Conservation (phyloP, 805 yeast species). For the Candida dendrica region DNA sequence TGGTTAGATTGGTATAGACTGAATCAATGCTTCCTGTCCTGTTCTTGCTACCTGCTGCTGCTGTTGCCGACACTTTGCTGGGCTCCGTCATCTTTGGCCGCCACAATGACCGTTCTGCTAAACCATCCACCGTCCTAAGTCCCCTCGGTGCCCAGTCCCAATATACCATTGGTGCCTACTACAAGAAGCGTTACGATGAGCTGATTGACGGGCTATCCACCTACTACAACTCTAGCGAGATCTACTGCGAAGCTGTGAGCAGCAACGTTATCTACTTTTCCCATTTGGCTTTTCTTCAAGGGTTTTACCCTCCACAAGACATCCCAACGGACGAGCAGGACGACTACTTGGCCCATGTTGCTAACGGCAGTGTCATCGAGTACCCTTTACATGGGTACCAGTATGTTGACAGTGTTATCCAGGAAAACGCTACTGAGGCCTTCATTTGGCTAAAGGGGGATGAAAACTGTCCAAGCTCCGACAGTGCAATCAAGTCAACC, state of each 20-base stretch:
- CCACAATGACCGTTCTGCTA: constrained; percentile 41
- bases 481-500: constrained; percentile 25
- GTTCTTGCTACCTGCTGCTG: not conserved
- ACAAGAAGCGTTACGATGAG: constrained; percentile 37
- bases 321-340: constrained; percentile 13
- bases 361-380: constrained; percentile 32
- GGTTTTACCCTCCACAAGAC: constrained; percentile 37
- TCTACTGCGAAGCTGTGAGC: constrained; percentile 28
- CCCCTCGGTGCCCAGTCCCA: constrained; percentile 35
- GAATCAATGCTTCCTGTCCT: not conserved
- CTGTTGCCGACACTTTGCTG: constrained; percentile 23
- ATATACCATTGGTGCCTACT: constrained; percentile 31
- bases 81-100: constrained; percentile 42
- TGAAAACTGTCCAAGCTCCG: constrained; percentile 32
- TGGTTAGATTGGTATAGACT: too few species aligned
- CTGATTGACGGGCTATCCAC: constrained; percentile 6
- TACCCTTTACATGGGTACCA: constrained; percentile 39
- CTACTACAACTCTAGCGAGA: constrained; percentile 19
- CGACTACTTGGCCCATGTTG: constrained; percentile 23
- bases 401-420: constrained; percentile 33
- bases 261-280: constrained; percentile 32
- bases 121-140: constrained; percentile 36
- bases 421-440: constrained; percentile 27
- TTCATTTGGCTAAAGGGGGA: constrained; percentile 37
- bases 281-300: constrained; percentile 38